Percentiles rank a stretch among this genome's conserved stretches.
Evolutionary conservation across 306 rosid genomes (phyloP).

Genomic region (Sechiopsis laciniata): DNA sequence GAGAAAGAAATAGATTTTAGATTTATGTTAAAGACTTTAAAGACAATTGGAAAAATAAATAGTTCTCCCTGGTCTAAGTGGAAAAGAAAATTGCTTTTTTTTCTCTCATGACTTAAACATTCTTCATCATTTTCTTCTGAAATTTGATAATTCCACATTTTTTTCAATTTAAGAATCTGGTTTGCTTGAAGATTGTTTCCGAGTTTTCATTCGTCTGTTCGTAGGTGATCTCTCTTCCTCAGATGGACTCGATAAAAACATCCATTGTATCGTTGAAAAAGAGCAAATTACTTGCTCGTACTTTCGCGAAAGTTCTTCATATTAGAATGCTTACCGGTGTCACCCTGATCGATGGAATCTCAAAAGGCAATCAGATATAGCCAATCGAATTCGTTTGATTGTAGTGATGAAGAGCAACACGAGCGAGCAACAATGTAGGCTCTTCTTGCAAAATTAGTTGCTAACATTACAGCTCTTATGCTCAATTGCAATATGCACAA

Average conservation of each 20-base stretch:
- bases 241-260: conserved; percentile 74
- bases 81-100: conserved; percentile 57
- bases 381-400: conserved; percentile 29
- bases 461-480: conserved; percentile 62
- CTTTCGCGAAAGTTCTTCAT: conserved; percentile 77
- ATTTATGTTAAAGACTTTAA: neutral
- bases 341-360: conserved; percentile 42
- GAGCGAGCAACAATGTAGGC: conserved; percentile 57
- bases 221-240: conserved; percentile 22
- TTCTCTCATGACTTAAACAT: conserved; percentile 38
- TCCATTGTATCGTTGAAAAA: conserved; percentile 48
- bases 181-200: neutral
- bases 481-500: conserved; percentile 61
- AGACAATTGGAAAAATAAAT: conserved; percentile 31
- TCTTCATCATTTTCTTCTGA: conserved; percentile 34
- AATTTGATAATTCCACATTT: conserved; percentile 22
- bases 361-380: conserved; percentile 10
- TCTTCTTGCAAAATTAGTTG: conserved; percentile 63
- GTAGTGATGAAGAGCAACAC: conserved; percentile 48
- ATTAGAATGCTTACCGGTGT: conserved; percentile 50
- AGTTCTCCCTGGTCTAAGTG: conserved; percentile 47
- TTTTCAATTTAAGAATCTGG: conserved; percentile 16
- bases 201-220: neutral
- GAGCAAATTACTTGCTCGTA: conserved; percentile 56
- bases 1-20: too few species aligned